Base-by-base conservation (phyloP, 1,284 basidiomycete species). In the Naganishia liquefaciens region DNA sequence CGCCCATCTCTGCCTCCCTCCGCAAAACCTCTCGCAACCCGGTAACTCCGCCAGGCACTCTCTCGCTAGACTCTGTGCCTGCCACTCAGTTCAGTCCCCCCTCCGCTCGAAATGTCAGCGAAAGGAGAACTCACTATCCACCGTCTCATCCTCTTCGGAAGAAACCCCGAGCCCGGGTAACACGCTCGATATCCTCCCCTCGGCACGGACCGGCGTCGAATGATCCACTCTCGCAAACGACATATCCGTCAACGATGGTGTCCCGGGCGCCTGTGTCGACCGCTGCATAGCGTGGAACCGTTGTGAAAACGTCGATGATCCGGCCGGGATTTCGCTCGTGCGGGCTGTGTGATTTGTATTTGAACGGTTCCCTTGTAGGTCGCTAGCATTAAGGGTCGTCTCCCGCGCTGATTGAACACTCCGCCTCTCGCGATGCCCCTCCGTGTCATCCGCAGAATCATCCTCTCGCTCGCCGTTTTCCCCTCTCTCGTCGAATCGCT, bases 1-100 rank as follows among this genome's bases (percentile, higher is more conserved):
- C 43, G 43, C 6, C 19, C 43, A 44, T 19, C 43, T n/a, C 23
- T 19, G 19, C 43, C 2, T 15, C 27, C 23, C 49, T 25, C 1
- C 25, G 19, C 49, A 25, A 27, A 0, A 30, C 49, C 23, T 51
- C 23, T 15, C 23, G 3, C 19, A 10, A 30, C 49, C 23, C 27
- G 27, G 2, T 25, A 25, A 54, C 19, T 28, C 23, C n/a, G n/a
- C 40, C 40, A 15, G 43, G 19, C n/a, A n/a, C 37, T 27, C 5
- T 39, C 9, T 25, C 13, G n/a, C 54, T 57, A 25, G 54, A 57
- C 7, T 33, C 54, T 46, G 54, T 57, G 46, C 54, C 54, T 57
- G 3, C 47, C 10, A 27, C 9, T 15, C 23, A 9, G 23, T 11
- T n/a, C 1, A 28, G 19, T 6, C 27, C 15, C 27, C 11, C 11